Conservation (phyloP, 129 eudicot genomes). For the Artemisia tridentata region DNA sequence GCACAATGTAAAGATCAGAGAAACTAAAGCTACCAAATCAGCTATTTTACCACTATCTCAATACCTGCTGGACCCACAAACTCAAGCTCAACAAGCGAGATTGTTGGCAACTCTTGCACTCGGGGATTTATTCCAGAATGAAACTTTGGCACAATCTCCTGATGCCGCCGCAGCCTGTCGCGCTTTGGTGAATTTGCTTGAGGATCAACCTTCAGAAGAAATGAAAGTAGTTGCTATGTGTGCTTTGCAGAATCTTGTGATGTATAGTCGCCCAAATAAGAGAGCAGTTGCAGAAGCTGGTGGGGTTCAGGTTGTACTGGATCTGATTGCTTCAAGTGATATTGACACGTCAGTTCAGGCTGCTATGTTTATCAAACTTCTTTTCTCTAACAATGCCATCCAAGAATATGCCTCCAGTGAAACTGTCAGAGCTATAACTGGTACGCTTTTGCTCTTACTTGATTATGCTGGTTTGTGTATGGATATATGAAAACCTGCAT, state of each 20-base stretch:
- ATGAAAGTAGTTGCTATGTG: slow-evolving; percentile 98
- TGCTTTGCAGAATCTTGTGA: slow-evolving; percentile 96
- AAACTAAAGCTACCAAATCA: slow-evolving; percentile 76
- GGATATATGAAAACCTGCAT: slow-evolving; percentile 13
- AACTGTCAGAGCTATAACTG: slow-evolving; percentile 98
- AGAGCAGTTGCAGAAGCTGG: slow-evolving; percentile 99
- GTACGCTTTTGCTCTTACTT: slow-evolving; percentile 34
- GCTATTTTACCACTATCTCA: slow-evolving; percentile 93
- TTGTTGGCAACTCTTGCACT: slow-evolving; percentile 95
- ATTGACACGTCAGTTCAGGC: slow-evolving; percentile 96
- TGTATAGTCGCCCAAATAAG: slow-evolving; percentile 91
- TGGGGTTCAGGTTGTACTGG: slow-evolving; percentile 92
- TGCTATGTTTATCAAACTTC: slow-evolving; percentile 86
- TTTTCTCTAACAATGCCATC: slow-evolving; percentile 87
- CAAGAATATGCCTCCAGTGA: slow-evolving; percentile 99
- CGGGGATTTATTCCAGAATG: slow-evolving; percentile 96
- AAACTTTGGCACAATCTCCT: slow-evolving; percentile 71
- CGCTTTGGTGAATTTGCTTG: slow-evolving; percentile 91
- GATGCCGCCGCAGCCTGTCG: slow-evolving; percentile 97
- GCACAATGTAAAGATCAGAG: slow-evolving; percentile 90
- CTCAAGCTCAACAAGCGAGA: slow-evolving; percentile 98
- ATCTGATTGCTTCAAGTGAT: slow-evolving; percentile 85
- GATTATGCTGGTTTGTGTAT: slow-evolving; percentile 2
- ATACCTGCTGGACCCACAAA: slow-evolving; percentile 94
- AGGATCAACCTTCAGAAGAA: slow-evolving; percentile 97